These are phyloP conservation scores for Apiospora kogelbergensis DNA, from an alignment of 2,329 filamentous ascomycete species.

Conservation along the genomic window DNA sequence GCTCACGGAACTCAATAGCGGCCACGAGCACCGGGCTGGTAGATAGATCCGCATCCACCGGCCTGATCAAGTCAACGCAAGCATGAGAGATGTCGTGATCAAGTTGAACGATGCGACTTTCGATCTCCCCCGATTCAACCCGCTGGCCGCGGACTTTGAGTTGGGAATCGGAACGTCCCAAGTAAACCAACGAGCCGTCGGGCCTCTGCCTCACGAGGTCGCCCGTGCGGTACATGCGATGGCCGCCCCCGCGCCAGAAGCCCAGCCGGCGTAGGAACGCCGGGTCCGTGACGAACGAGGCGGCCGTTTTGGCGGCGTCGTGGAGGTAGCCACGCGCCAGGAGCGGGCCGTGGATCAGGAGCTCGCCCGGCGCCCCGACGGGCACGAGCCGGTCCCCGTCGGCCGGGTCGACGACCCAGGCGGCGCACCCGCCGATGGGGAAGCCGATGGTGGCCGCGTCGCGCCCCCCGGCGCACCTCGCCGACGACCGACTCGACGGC, in stretches of 20 bases:
- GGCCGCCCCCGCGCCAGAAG: neutral
- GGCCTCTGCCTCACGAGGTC: conserved; percentile 9
- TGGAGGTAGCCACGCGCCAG: conserved; percentile 31
- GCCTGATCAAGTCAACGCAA: no score
- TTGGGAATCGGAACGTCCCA: conserved; percentile 27
- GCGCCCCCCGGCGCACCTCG: conserved; percentile 55
- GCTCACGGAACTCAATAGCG: no score
- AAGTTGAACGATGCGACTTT: conserved; percentile 24
- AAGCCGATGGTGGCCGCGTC: conserved; percentile 53
- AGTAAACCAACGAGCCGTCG: conserved; percentile 9
- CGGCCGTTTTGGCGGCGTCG: conserved; percentile 17
- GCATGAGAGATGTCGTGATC: no score
- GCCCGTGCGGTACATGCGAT: conserved; percentile 11
- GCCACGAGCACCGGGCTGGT: no score
- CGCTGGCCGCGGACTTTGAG: conserved; percentile 34
- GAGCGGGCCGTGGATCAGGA: conserved; percentile 14
- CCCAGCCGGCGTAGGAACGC: neutral
- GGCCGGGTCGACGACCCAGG: conserved; percentile 14
- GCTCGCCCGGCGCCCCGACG: conserved; percentile 12
- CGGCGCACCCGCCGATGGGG: conserved; percentile 24
- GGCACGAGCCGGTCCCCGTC: conserved; percentile 9
- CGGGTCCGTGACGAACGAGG: conserved; percentile 25
- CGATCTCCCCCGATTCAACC: conserved; percentile 32
- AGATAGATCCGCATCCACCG: no score
- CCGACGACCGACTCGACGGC: conserved; percentile 85